A percentile compares a stretch with the other conserved stretches of the same genome.
Evolutionary conservation across 345 rosid species (phyloP).

Genomic region (Firmiana major): DNA sequence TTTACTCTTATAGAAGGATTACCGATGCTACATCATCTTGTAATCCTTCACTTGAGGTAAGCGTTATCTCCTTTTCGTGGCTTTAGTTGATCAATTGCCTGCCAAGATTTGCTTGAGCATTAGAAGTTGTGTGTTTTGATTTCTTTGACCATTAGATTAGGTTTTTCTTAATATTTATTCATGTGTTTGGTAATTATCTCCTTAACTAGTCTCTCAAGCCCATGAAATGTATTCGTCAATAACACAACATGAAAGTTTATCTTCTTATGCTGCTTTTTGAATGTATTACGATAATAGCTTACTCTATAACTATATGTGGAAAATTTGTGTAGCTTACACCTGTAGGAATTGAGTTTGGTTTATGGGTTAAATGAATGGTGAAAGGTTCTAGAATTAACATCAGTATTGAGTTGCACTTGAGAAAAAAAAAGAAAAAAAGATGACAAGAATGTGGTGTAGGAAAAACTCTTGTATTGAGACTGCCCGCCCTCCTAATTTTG

Average conservation of each 20-base stretch:
- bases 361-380: neutral
- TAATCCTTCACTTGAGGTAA: conserved; percentile 40
- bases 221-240: neutral
- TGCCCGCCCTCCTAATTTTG: neutral
- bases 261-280: neutral
- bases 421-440: no score
- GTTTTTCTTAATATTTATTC: no score
- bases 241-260: neutral
- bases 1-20: conserved; percentile 58
- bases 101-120: neutral
- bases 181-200: neutral
- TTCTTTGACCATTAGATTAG: conserved; percentile 1
- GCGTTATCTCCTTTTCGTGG: neutral
- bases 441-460: neutral
- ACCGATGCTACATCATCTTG: conserved; percentile 70
- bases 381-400: neutral
- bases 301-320: neutral
- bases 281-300: neutral
- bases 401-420: neutral
- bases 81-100: conserved; percentile 6
- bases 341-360: neutral
- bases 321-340: neutral
- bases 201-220: neutral
- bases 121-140: no score
- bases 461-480: neutral